These are phyloP conservation scores for Entomortierella beljakovae DNA, from an alignment of 192 early-diverging fungal species.

Conservation along the genomic window DNA sequence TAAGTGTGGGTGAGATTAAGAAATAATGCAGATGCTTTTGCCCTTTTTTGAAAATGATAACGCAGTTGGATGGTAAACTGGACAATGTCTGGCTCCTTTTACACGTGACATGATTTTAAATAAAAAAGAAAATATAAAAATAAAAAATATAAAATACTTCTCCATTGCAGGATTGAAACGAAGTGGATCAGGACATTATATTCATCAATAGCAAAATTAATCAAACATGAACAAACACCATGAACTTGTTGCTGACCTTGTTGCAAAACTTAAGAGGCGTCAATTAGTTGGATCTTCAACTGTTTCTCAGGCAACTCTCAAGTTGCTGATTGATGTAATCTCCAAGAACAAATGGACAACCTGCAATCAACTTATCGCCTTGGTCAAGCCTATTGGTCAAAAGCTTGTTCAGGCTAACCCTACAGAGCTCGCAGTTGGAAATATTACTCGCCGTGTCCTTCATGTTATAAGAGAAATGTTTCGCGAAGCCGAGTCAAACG, in stretches of 20 bases:
- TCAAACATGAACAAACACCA: conserved; percentile 47
- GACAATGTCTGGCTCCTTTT: too few species aligned
- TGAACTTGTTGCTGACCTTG: conserved; percentile 62
- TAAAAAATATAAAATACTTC: too few species aligned
- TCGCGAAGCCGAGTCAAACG: conserved; percentile 50
- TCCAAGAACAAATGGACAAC: conserved; percentile 79
- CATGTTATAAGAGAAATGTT: conserved; percentile 85
- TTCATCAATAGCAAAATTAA: background rate
- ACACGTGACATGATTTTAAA: too few species aligned
- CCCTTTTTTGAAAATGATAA: too few species aligned
- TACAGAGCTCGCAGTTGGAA: conserved; percentile 86
- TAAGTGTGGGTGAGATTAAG: background rate
- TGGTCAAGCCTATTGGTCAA: conserved; percentile 77
- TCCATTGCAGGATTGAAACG: too few species aligned
- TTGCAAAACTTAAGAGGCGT: conserved; percentile 67
- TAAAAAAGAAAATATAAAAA: too few species aligned
- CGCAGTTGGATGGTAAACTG: too few species aligned
- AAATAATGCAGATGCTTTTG: too few species aligned
- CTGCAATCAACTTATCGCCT: conserved; percentile 65
- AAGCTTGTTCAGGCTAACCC: conserved; percentile 83
- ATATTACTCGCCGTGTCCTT: conserved; percentile 87
- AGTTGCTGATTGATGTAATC: conserved; percentile 81
- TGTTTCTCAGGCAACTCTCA: conserved; percentile 78
- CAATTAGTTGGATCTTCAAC: conserved; percentile 75
- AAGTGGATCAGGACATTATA: too few species aligned